phyloP scores from a whole-genome alignment of 2,329 filamentous ascomycete species.

The Gaeumannomyces sp. region DNA sequence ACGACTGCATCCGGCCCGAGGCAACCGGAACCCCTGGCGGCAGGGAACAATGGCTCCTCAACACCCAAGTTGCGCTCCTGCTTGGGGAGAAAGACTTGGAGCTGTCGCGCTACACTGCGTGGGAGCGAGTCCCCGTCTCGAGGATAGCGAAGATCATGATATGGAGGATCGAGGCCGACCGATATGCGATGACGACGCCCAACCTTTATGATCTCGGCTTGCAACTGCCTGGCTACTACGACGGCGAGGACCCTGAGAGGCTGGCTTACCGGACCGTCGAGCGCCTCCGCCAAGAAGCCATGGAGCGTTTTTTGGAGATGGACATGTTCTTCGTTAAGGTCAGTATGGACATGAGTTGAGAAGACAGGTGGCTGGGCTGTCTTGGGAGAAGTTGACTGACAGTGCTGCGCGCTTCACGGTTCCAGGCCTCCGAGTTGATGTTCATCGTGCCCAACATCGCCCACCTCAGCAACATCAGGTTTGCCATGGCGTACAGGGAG shows the following conservation, averaged over 20 bases:
- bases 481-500: conserved; percentile 55
- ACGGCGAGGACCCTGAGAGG: conserved; percentile 35
- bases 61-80: conserved; percentile 56
- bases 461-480: conserved; percentile 49
- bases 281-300: conserved; percentile 41
- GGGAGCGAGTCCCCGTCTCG: conserved; percentile 50
- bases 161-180: conserved; percentile 52
- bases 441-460: conserved; percentile 50
- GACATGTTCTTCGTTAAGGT: conserved; percentile 66
- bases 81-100: conserved; percentile 58
- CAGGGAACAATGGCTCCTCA: conserved; percentile 62
- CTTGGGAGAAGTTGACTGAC: not conserved
- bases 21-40: conserved; percentile 47
- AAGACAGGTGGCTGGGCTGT: conserved; percentile 15
- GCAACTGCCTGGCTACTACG: conserved; percentile 47
- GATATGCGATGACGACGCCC: conserved; percentile 48
- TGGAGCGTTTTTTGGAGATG: conserved; percentile 47
- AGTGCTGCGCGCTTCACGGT: not conserved
- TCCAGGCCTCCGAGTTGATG: conserved; percentile 56
- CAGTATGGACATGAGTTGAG: not conserved
- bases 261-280: conserved; percentile 38
- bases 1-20: conserved; percentile 53
- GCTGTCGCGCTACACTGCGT: conserved; percentile 53
- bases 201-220: conserved; percentile 46
- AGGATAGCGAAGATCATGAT: conserved; percentile 49